Base-by-base conservation (phyloP, 169 alveolate species). In the Eimeria mitis region DNA sequence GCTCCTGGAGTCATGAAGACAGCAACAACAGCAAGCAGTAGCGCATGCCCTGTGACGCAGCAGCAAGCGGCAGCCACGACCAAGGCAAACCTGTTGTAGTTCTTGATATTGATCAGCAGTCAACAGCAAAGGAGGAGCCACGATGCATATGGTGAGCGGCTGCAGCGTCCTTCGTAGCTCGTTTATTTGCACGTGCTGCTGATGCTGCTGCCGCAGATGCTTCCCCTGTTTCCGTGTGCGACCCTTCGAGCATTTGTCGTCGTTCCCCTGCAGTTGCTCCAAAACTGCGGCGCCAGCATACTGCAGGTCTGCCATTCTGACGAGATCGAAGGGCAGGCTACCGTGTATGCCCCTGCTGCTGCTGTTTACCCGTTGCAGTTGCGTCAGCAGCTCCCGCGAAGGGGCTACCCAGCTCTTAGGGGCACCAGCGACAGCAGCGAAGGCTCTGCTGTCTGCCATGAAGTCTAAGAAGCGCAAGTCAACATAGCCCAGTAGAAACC, bases 261-360 rank as follows among this genome's bases (percentile, higher is more conserved):
- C 9, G 25, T n/a, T 23, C n/a, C 40, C 52, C 68, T 79, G 71
- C 89, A 79, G 89, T 21, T 49, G 73, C 52, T 54, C 44, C 11
- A 34, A 37, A 34, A 40, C 78, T 37, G 52, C 19, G 19, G 78
- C 59, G 76, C 90, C 56, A 9, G 68, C 56, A 54, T 25, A 6
- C 6, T 25, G 23, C 54, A 87, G 79, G 79, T 87, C 92, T 37
- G 92, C 92, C 73, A 87, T 40, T 44, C 92, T 87, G 61, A 87
- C 68, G 34, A 87, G 6, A 63, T 25, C 11, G 37, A 31, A 8
- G 52, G 78, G 44, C 61, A 9, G 79, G 37, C 44, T 42, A 37
- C 47, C 31, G 11, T 54, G 34, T 6, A 42, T 14, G 90, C 23
- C 75, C 49, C 61, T 63, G 63, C 81, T 63, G 81, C 61, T 56